A percentile compares a stretch with the other conserved stretches of the same genome.
These are phyloP conservation scores for Serendipita sp. DNA, from an alignment of 768 basidiomycete species.

Conservation along the genomic window DNA sequence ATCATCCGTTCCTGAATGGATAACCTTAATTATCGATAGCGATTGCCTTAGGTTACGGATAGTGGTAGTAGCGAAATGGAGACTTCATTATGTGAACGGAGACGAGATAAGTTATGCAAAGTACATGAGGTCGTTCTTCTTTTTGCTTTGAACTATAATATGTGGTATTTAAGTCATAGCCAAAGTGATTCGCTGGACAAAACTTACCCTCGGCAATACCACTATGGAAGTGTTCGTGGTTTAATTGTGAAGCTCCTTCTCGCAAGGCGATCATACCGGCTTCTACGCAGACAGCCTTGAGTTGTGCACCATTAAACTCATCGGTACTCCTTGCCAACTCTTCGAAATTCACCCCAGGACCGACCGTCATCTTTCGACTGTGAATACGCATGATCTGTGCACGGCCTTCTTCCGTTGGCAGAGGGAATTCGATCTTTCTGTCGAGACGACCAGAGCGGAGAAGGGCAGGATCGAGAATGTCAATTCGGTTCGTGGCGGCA, in stretches of 20 bases:
- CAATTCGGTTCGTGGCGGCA: constrained; percentile 96
- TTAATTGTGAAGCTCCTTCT: constrained; percentile 76
- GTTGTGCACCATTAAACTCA: constrained; percentile 93
- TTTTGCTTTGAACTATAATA: constrained; percentile 85
- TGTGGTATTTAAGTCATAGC: not conserved
- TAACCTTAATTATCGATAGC: too few relatives aligned
- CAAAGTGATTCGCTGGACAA: constrained; percentile 1
- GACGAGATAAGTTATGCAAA: constrained; percentile 42
- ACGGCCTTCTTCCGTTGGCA: constrained; percentile 92
- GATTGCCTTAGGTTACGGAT: too few relatives aligned
- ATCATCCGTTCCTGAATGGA: too few relatives aligned
- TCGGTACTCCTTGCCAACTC: constrained; percentile 94
- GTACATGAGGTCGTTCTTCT: constrained; percentile 96
- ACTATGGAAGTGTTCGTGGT: constrained; percentile 91
- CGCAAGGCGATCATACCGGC: constrained; percentile 97
- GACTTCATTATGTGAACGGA: too few relatives aligned
- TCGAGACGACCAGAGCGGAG: constrained; percentile 95
- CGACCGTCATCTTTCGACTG: constrained; percentile 85
- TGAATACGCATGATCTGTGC: constrained; percentile 94
- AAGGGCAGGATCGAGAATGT: constrained; percentile 95
- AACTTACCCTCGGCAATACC: constrained; percentile 69
- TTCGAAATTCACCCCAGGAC: constrained; percentile 83
- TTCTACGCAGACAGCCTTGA: constrained; percentile 97
- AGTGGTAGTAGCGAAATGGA: too few relatives aligned
- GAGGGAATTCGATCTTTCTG: constrained; percentile 95